Percentiles rank a stretch among this genome's conserved stretches.
Evolutionary conservation across 257 asterid genomes (phyloP).

Genomic region (Plectranthus barbatus): DNA sequence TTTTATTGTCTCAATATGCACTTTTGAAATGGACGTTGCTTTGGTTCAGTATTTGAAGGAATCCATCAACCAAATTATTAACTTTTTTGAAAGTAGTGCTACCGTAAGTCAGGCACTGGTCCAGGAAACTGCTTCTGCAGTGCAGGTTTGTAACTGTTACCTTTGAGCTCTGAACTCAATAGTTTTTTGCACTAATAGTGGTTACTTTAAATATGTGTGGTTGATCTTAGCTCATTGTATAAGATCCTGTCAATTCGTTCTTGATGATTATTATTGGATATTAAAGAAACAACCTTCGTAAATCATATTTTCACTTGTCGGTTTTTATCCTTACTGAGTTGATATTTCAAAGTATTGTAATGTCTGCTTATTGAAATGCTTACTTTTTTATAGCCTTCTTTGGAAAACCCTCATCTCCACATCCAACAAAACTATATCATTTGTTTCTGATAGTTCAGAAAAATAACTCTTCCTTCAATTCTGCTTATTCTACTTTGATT

Average conservation of each 20-base stretch:
- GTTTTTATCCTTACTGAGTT: background rate
- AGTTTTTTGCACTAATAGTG: background rate
- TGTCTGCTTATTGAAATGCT: background rate
- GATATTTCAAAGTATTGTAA: background rate
- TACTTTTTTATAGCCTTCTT: background rate
- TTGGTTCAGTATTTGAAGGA: conserved; percentile 78
- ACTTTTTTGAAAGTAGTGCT: conserved; percentile 72
- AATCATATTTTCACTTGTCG: background rate
- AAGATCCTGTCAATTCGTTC: background rate
- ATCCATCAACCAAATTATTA: conserved; percentile 64
- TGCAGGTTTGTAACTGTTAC: conserved; percentile 62
- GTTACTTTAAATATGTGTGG: background rate
- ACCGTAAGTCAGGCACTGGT: conserved; percentile 86
- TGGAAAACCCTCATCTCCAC: background rate
- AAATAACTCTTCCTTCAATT: background rate
- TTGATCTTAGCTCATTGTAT: background rate
- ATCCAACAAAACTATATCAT: background rate
- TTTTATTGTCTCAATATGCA: background rate
- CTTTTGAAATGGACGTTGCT: conserved; percentile 10
- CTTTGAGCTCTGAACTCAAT: conserved; percentile 8
- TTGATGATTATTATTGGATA: background rate
- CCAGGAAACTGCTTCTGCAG: conserved; percentile 93
- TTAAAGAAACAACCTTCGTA: background rate
- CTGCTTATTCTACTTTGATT: background rate
- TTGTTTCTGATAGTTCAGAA: background rate